Percentiles rank a stretch among this genome's conserved stretches.
Evolutionary conservation across 2,329 filamentous ascomycete species (phyloP).

Genomic region (Penicillium sp.): DNA sequence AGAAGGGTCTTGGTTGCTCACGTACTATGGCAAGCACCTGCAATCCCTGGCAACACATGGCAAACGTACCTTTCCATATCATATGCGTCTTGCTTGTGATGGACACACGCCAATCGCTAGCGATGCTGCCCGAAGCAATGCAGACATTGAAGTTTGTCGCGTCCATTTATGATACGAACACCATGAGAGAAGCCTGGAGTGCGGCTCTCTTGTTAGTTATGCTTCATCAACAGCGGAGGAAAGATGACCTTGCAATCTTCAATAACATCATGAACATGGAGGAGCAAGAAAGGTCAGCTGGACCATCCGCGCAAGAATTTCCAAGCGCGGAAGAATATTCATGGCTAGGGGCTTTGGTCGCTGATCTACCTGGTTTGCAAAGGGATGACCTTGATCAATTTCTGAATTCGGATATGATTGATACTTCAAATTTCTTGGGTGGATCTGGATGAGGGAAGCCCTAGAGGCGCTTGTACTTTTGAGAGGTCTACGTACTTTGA

Average conservation of each 20-base stretch:
- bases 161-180: constrained; percentile 43
- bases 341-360: constrained; percentile 41
- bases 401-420: constrained; percentile 29
- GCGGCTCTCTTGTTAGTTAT: constrained; percentile 52
- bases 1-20: constrained; percentile 45
- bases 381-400: constrained; percentile 42
- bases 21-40: constrained; percentile 42
- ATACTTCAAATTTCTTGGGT: constrained; percentile 6
- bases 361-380: constrained; percentile 41
- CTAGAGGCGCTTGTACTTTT: not conserved
- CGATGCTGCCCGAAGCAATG: constrained; percentile 51
- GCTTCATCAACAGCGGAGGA: constrained; percentile 48
- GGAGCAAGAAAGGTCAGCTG: constrained; percentile 6
- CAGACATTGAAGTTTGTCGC: constrained; percentile 42
- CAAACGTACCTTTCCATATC: constrained; percentile 58
- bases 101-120: constrained; percentile 49
- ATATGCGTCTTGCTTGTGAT: constrained; percentile 55
- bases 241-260: constrained; percentile 32
- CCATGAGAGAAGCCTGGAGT: constrained; percentile 51
- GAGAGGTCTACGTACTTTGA: not conserved
- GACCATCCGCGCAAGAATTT: constrained; percentile 8
- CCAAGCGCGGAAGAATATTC: constrained; percentile 30
- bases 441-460: not conserved
- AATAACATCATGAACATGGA: constrained; percentile 31
- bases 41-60: constrained; percentile 57